phyloP scores from a whole-genome alignment of 306 rosid species.

The Coriaria nepalensis region DNA sequence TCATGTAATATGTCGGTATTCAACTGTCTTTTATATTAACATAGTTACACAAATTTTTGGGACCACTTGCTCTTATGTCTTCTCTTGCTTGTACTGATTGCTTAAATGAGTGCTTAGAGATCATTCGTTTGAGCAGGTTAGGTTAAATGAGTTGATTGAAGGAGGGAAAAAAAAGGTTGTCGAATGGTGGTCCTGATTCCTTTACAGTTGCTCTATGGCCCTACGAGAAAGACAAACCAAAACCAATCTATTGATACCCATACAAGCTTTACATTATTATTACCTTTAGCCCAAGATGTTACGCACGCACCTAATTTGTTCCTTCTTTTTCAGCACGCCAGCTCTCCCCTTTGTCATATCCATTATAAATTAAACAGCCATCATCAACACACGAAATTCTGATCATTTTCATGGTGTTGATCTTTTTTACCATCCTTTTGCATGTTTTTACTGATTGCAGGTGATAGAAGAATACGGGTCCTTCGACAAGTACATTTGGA shows the following conservation, averaged over 20 bases:
- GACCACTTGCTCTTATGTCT: constrained; percentile 6
- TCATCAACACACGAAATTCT: constrained; percentile 6
- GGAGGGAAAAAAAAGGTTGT: constrained; percentile 23
- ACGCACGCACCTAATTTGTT: constrained; percentile 34
- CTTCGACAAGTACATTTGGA: constrained; percentile 64
- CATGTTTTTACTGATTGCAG: constrained; percentile 59
- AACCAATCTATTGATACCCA: constrained; percentile 14
- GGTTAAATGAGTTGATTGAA: constrained; percentile 23
- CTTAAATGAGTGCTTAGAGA: too few relatives aligned
- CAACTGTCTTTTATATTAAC: too few relatives aligned
- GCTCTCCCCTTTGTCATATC: constrained; percentile 13
- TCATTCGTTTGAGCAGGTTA: not conserved
- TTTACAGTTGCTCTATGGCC: constrained; percentile 18
- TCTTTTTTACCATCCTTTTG: constrained; percentile 39
- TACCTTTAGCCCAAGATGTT: constrained; percentile 17
- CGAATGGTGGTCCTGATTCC: constrained; percentile 36
- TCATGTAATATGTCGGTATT: too few relatives aligned
- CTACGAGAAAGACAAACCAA: constrained; percentile 27
- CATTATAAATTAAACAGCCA: constrained; percentile 19
- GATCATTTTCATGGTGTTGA: too few relatives aligned
- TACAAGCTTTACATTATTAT: constrained; percentile 15
- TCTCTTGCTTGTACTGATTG: constrained; percentile 13
- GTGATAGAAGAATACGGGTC: constrained; percentile 66
- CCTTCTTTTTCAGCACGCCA: constrained; percentile 31
- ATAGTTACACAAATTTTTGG: not conserved